Conservation (phyloP, 106 monocot species). For the Allium cepa region DNA sequence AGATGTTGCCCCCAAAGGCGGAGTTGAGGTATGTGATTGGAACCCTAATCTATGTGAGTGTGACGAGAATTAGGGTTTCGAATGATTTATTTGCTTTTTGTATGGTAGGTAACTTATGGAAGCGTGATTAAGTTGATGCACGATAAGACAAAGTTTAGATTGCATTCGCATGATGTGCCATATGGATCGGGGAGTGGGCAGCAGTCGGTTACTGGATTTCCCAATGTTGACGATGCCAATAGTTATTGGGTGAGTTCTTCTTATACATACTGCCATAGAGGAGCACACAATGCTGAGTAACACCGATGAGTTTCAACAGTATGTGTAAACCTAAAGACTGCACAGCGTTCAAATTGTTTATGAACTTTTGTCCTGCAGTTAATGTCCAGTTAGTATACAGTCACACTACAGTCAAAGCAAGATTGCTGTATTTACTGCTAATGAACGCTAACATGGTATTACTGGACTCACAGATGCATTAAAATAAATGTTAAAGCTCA, state of each 20-base stretch:
- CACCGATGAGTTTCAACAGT: too few species aligned
- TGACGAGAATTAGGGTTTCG: background rate
- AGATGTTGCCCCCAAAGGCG: constrained; percentile 23
- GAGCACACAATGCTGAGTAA: too few species aligned
- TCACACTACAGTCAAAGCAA: too few species aligned
- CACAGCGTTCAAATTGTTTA: too few species aligned
- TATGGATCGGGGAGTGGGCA: constrained; percentile 95
- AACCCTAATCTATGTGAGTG: constrained; percentile 2
- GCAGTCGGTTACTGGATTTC: constrained; percentile 86
- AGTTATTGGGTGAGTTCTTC: constrained; percentile 74
- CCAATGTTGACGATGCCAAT: constrained; percentile 77
- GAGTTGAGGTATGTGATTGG: constrained; percentile 33
- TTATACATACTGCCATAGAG: too few species aligned
- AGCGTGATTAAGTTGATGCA: constrained; percentile 80
- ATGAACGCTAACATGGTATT: too few species aligned
- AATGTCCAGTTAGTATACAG: too few species aligned
- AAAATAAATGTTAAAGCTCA: too few species aligned
- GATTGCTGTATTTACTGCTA: too few species aligned
- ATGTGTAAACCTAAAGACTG: too few species aligned
- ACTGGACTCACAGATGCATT: too few species aligned
- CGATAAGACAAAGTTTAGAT: constrained; percentile 69
- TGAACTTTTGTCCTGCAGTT: too few species aligned
- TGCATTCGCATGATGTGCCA: constrained; percentile 91
- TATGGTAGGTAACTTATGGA: constrained; percentile 64
- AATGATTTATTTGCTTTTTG: background rate